Evolutionary conservation across 371 early-diverging fungal species (phyloP), one percentile per base, ranked within the genome.

Genomic region (Apophysomyces elegans): DNA sequence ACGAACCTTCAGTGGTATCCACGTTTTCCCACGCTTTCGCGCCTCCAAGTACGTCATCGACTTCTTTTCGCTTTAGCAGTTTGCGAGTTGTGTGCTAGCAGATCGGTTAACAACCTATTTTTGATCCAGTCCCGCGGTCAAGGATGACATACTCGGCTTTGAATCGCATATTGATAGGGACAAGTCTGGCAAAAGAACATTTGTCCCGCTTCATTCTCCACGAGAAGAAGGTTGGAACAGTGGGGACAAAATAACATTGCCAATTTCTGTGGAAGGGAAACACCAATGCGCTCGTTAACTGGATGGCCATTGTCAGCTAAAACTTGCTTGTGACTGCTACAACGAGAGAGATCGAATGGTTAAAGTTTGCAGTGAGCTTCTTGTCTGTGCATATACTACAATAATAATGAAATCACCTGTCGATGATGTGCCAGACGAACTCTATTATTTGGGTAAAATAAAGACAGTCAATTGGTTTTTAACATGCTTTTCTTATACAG

Each of bases 31-130:
- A 96, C 0, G 93, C 93, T 16, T 94, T 89, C 39, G 88, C 93
- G 59, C 96, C 95, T 67, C 98, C 96, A 26, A 97, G 78, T 2
- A 97, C 94, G 82, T 97, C 98, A 74, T 97, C 98, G 1, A 95
- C 91, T 74, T 91, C 87, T 73, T 96, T 96, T 62, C 91, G 84
- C 65, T 94, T 83, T 62, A 95, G 84, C 37, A 73, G 67, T 59
- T 86, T 89, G 26, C 87, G 75, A 21, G 72, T 69, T 14, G 81
- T 84, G 65, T 74, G 84, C 91, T 85, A 75, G 58, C 61, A 8
- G 64, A 65, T 50, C 46, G 36, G 45, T 62, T 36, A 16, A 36
- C 38, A 59, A 14, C 46, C 41, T 13, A 3, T 18, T 37, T 11
- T 46, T 26, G 54, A 35, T 13, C 58, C 14, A 37, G 14, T 11